Evolutionary conservation across 2,329 filamentous ascomycete genomes (phyloP).

Genomic region (Hirsutella thompsonii): DNA sequence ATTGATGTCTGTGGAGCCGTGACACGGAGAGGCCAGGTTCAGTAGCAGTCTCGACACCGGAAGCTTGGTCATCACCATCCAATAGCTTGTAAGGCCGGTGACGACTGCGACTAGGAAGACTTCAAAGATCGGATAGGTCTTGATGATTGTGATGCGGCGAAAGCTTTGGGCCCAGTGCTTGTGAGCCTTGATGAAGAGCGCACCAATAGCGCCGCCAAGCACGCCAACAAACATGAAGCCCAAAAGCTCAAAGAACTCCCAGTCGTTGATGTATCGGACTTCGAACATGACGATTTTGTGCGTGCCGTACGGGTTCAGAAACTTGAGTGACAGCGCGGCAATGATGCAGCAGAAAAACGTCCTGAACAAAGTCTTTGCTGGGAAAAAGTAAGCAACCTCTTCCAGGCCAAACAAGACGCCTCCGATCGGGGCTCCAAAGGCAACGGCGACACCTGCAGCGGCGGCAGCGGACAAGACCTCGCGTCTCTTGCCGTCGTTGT

Average conservation of each 20-base stretch:
- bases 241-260: conserved; percentile 83
- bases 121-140: conserved; percentile 72
- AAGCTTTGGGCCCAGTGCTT: conserved; percentile 83
- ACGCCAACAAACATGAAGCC: conserved; percentile 79
- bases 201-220: conserved; percentile 72
- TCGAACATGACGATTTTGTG: conserved; percentile 95
- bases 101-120: conserved; percentile 77
- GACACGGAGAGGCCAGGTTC: conserved; percentile 81
- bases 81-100: conserved; percentile 79
- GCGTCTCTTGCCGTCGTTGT: conserved; percentile 86
- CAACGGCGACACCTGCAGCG: conserved; percentile 83
- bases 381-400: conserved; percentile 95
- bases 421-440: conserved; percentile 78
- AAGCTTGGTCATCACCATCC: conserved; percentile 82
- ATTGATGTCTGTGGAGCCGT: conserved; percentile 45
- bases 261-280: conserved; percentile 80
- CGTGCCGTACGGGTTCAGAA: conserved; percentile 90
- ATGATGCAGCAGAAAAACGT: conserved; percentile 98
- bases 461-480: conserved; percentile 90
- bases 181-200: conserved; percentile 93
- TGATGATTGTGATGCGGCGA: conserved; percentile 67
- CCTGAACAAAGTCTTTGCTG: conserved; percentile 89
- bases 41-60: conserved; percentile 84
- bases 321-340: conserved; percentile 83
- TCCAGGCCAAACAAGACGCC: conserved; percentile 89